These are phyloP conservation scores for Scutellaria barbata DNA, from an alignment of 257 asterid genomes.

Conservation along the genomic window DNA sequence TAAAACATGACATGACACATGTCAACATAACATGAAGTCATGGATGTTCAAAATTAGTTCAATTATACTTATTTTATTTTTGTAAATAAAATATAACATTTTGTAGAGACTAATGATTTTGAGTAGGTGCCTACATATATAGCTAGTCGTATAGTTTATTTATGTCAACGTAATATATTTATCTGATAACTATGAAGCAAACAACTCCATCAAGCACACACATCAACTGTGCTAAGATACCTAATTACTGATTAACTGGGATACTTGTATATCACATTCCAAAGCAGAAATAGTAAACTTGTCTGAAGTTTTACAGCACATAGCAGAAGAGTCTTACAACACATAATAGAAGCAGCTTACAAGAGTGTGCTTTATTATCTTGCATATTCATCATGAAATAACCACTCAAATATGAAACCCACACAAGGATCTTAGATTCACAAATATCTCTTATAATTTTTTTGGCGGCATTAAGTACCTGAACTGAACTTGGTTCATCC, in stretches of 20 bases:
- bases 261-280: conserved; percentile 25
- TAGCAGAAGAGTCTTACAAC: conserved; percentile 39
- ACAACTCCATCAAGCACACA: conserved; percentile 11
- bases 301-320: conserved; percentile 35
- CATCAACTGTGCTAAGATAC: conserved; percentile 7
- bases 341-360: conserved; percentile 35
- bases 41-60: too few species aligned
- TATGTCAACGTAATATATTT: neutral
- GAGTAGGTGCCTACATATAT: too few species aligned
- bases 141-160: neutral
- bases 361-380: conserved; percentile 37
- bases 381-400: conserved; percentile 28
- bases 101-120: too few species aligned
- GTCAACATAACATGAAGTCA: too few species aligned
- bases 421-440: conserved; percentile 23
- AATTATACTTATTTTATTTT: too few species aligned
- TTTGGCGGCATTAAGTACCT: conserved; percentile 13
- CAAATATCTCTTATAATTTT: conserved; percentile 29
- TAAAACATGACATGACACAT: too few species aligned
- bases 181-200: neutral
- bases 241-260: neutral
- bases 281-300: conserved; percentile 15
- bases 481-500: conserved; percentile 37
- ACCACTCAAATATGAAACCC: conserved; percentile 44
- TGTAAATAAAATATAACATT: too few species aligned